Percentiles rank a stretch among this genome's conserved stretches.
Conservation (phyloP, 257 asterid genomes). For the Striga asiatica region DNA sequence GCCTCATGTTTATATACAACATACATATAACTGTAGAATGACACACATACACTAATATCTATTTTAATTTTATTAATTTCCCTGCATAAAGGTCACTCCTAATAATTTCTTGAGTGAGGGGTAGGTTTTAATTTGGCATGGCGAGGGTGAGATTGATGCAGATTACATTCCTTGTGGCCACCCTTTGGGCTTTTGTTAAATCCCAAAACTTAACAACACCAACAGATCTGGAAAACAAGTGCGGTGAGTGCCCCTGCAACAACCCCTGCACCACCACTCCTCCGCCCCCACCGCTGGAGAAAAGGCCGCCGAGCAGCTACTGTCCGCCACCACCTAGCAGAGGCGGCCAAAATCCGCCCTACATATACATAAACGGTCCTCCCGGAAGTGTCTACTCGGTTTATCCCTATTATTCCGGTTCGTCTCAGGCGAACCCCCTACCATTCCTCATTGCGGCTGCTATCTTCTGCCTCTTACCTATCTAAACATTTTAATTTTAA, state of each 20-base stretch:
- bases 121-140: constrained; percentile 17
- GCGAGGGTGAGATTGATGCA: constrained; percentile 11
- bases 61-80: no score
- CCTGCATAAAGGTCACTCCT: no score
- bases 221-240: constrained; percentile 43
- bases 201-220: constrained; percentile 16
- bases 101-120: no score
- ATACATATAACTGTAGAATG: not conserved
- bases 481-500: no score
- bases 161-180: constrained; percentile 10
- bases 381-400: constrained; percentile 60
- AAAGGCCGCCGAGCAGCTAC: constrained; percentile 24
- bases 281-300: constrained; percentile 28
- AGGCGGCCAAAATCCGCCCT: constrained; percentile 26
- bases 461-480: no score
- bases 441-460: constrained; percentile 24
- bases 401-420: no score
- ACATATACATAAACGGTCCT: constrained; percentile 57
- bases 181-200: constrained; percentile 7
- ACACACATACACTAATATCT: not conserved
- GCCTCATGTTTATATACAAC: not conserved
- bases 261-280: constrained; percentile 39
- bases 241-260: constrained; percentile 70
- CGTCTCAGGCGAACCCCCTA: no score
- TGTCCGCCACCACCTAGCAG: constrained; percentile 62